Percentiles rank a stretch among this genome's conserved stretches.
phyloP scores from a whole-genome alignment of 2,329 filamentous ascomycete species.

The Lasiodiplodia sp. region DNA sequence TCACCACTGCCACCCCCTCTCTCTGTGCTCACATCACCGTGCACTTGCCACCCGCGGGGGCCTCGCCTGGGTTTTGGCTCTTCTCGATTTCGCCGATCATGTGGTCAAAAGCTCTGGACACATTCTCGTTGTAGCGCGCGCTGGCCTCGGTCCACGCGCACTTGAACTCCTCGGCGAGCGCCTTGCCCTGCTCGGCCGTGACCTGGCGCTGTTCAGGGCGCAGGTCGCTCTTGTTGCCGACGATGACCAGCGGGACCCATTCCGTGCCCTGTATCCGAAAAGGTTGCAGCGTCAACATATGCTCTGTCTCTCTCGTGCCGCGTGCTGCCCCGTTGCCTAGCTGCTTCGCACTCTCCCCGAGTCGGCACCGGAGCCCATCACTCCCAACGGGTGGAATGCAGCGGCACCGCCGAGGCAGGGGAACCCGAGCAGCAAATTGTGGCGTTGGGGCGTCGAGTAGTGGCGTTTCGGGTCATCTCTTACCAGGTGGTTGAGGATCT shows the following conservation, averaged over 20 bases:
- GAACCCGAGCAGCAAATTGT: conserved; percentile 9
- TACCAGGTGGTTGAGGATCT: conserved; percentile 95
- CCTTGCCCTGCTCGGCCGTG: conserved; percentile 81
- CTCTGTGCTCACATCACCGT: conserved; percentile 74
- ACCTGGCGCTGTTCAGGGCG: conserved; percentile 94
- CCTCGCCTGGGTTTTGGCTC: conserved; percentile 86
- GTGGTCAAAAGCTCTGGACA: conserved; percentile 88
- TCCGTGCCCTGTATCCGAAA: conserved; percentile 75
- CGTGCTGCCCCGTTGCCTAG: background rate
- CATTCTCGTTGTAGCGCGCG: conserved; percentile 93
- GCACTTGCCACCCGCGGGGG: conserved; percentile 82
- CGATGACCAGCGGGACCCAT: conserved; percentile 89
- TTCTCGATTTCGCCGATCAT: conserved; percentile 96
- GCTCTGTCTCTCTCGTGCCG: background rate
- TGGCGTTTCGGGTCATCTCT: conserved; percentile 42
- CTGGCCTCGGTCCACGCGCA: conserved; percentile 96
- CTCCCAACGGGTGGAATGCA: background rate
- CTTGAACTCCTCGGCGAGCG: conserved; percentile 82
- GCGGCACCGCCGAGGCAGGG: background rate
- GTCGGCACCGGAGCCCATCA: background rate
- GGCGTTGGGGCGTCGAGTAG: conserved; percentile 18
- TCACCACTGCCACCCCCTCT: background rate
- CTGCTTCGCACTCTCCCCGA: background rate
- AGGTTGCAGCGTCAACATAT: background rate
- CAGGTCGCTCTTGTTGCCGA: conserved; percentile 96